Base-by-base conservation (phyloP, 2,329 filamentous ascomycete genomes). In the Aspergillus proliferans region DNA sequence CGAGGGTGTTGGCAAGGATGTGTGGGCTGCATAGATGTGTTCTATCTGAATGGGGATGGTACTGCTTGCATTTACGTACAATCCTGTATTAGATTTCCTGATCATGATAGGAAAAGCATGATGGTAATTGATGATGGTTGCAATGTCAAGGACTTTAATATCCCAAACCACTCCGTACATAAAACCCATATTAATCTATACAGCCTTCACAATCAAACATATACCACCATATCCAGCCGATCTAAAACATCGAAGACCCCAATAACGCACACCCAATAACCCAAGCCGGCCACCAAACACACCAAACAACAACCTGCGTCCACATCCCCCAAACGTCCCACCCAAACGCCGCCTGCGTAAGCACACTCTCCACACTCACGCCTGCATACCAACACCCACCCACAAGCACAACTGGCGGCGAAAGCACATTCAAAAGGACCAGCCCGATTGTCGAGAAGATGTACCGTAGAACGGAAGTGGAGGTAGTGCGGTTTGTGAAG, bases 261-360 rank as follows among this genome's bases (percentile, higher is more conserved):
- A 71, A 46, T 26, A 68, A 49, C 1, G 68, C 59, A 51, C 63
- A 65, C 4, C 74, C 87, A 6, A 84, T 79, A 34, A 93, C 68
- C 91, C 91, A 96, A 6, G 88, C 89, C 0, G 91, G 91, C 86
- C 89, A 93, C 91, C 91, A 96, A 40, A 95, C 84, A 65, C 89
- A 87, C 88, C 90, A 95, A n/a, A 95, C 79, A 9, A 94, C 82
- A 15, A 95, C 83, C 51, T 88, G 85, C 1, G 90, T 94, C 74
- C 90, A 94, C 79, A 93, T 82, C 1, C 89, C 88, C 82, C 86
- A 90, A 10, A 95, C 83, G 62, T 88, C 81, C 90, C 90, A 95
- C 0, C 87, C 90, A 65, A 93, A 90, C 4, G 87, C 88, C 1
- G 88, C 87, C 64, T 86, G 79, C 24, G 77, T 77, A 46, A 95